Percentiles rank a stretch among this genome's conserved stretches.
Evolutionary conservation across 345 rosid species (phyloP).

Genomic region (Euphorbia lathyris): DNA sequence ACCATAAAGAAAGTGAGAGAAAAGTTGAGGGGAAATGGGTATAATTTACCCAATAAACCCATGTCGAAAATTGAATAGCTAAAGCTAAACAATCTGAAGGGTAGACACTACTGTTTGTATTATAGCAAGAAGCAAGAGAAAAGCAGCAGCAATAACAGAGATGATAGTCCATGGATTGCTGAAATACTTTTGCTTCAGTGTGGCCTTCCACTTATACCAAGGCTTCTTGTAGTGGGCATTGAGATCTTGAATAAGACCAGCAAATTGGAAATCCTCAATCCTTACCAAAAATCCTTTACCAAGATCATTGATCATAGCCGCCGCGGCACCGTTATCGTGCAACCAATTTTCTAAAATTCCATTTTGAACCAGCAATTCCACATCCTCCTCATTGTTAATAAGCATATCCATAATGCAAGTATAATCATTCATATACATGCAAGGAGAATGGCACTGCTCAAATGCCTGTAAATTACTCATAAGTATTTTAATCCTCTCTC

Average conservation of each 20-base stretch:
- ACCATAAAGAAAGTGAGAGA: no score
- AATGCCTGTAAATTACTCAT: not conserved
- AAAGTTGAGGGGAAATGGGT: no score
- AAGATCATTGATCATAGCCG: not conserved
- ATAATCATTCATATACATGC: not conserved
- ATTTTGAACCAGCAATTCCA: not conserved
- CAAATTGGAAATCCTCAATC: not conserved
- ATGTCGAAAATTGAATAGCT: not conserved
- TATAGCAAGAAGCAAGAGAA: not conserved
- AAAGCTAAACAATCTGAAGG: not conserved
- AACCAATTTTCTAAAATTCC: constrained; percentile 7
- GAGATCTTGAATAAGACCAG: not conserved
- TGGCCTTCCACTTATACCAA: not conserved
- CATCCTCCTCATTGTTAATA: not conserved
- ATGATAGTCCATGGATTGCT: not conserved
- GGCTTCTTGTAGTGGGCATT: not conserved
- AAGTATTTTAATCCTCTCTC: not conserved
- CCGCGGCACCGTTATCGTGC: not conserved
- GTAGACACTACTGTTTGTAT: not conserved
- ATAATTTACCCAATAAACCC: no score
- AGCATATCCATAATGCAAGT: not conserved
- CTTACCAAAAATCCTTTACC: not conserved
- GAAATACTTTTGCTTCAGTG: not conserved
- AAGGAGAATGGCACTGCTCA: not conserved
- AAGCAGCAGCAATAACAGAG: not conserved